Conservation (phyloP, 2,329 filamentous ascomycete genomes). For the Arthrobotrys iridis region DNA sequence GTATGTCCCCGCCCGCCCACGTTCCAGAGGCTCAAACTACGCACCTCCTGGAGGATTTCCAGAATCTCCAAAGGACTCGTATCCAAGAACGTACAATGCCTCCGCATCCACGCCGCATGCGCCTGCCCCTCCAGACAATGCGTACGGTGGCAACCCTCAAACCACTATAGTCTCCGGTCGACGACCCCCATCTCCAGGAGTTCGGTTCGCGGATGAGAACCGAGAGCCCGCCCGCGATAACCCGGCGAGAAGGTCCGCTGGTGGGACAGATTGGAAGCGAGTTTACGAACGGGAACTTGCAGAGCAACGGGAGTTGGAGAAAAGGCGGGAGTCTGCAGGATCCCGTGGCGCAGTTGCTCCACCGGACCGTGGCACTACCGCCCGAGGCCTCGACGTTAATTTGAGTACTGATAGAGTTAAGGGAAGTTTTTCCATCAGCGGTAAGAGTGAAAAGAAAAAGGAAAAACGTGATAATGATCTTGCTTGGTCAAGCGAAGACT, state of each 20-base stretch:
- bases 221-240: constrained; percentile 27
- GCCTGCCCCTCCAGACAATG: constrained; percentile 45
- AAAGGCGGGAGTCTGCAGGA: not conserved
- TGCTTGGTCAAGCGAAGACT: constrained; percentile 34
- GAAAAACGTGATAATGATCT: constrained; percentile 34
- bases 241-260: constrained; percentile 31
- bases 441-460: constrained; percentile 44
- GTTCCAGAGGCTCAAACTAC: constrained; percentile 28
- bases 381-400: constrained; percentile 36
- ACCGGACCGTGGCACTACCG: constrained; percentile 12
- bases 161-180: constrained; percentile 47
- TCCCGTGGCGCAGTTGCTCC: not conserved
- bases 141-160: constrained; percentile 7
- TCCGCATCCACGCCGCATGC: constrained; percentile 39
- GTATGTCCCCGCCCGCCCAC: constrained; percentile 22
- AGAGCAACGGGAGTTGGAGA: constrained; percentile 32
- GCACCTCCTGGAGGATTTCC: constrained; percentile 47
- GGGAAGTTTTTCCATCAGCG: constrained; percentile 21
- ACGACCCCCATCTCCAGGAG: constrained; percentile 44
- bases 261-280: constrained; percentile 31
- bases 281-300: constrained; percentile 46
- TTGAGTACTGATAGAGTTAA: constrained; percentile 40
- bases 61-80: constrained; percentile 43
- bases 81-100: constrained; percentile 33
- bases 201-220: constrained; percentile 36